Evolutionary conservation across 2,329 filamentous ascomycete species (phyloP), one percentile per base, ranked within the genome.

Genomic region (Chalaropsis ovoidea): DNA sequence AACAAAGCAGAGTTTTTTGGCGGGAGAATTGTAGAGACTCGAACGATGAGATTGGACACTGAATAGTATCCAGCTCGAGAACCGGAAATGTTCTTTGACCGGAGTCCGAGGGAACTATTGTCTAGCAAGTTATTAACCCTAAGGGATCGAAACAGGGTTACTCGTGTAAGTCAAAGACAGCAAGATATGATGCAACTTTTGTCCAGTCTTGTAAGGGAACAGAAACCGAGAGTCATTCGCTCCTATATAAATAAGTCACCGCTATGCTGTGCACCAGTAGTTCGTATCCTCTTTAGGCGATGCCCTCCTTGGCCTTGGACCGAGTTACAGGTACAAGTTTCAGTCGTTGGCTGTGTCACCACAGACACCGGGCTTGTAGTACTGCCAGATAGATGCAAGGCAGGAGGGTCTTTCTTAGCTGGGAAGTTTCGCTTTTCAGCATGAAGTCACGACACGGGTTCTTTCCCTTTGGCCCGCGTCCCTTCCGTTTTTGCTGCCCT

Each of bases 271-370:
- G 11, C 27, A 19, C 17, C 1, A 58, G 54, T 2, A 35, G n/a
- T 13, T 58, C 54, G 54, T 58, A 39, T 58, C 31, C 15, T 3
- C 24, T 3, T 17, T 58, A 5, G 17, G 24, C 27, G 24, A 31
- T 39, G 7, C 15, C 19, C 15, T 11, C 54, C 19, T 10, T 58
- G 54, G 10, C 17, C n/a, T 58, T 19, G 15, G 54, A 17, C 31
- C 54, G 54, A 35, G 54, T 39, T 39, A 58, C 54, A 39, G 54
- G 27, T 19, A 58, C 54, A 58, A n/a, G 54, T 58, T 58, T 58
- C 54, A 58, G 54, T 58, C 3, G 27, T 17, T 39, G n/a, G 27
- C 54, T 58, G 54, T 58, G 54, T 39, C 17, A 58, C 54, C 27
- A 8, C 24, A 19, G 54, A 58, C 54, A 39, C 5, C n/a, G 31